Evolutionary conservation across 441 rosid species (phyloP), one percentile per base, ranked within the genome.

Genomic region (Jatropha multifida): DNA sequence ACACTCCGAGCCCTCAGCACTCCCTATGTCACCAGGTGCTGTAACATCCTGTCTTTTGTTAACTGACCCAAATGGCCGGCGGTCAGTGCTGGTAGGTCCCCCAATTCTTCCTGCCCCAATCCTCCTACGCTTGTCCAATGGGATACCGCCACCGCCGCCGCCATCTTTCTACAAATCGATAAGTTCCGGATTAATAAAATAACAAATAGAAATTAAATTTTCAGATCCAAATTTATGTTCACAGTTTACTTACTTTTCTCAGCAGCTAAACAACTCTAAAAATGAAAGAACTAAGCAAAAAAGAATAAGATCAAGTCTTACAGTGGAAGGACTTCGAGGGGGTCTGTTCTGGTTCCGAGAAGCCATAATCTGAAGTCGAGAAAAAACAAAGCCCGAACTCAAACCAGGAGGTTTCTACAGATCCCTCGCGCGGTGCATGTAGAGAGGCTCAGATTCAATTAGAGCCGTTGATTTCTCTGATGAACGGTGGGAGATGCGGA

Each of bases 321-420:
- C 97, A 23, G 81, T 7, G 20, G 79, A 77, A 18, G 97, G 94
- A 65, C 91, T 93, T 26, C 92, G 97, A 12, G 99, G 99, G 62
- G 91, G 86, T 69, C 92, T 82, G 71, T 92, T 95, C 86, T 95
- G 98, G 70, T 86, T 89, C 61, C 99, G 92, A 13, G 92, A 84
- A 18, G 97, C 74, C 98, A 65, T 61, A 6, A 49, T 48, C 61
- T 18, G 56, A 61, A 26, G 17, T 64, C 15, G 46, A 15, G 37
- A 44, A 18, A 14, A 26, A 52, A 66, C 65, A 5, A 9, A 51
- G 20, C 26, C 63, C 10, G 13, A 56, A 61, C 17, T 32, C 40
- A 61, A 61, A 26, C 10, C 7, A 2, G n/a, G 8, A 59, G 63
- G 38, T 59, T 56, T 59, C 38, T 27, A 23, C 18, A 59, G 63